These are phyloP conservation scores for Trypethelium eluteriae DNA, from an alignment of 495 filamentous ascomycete genomes.

Conservation along the genomic window DNA sequence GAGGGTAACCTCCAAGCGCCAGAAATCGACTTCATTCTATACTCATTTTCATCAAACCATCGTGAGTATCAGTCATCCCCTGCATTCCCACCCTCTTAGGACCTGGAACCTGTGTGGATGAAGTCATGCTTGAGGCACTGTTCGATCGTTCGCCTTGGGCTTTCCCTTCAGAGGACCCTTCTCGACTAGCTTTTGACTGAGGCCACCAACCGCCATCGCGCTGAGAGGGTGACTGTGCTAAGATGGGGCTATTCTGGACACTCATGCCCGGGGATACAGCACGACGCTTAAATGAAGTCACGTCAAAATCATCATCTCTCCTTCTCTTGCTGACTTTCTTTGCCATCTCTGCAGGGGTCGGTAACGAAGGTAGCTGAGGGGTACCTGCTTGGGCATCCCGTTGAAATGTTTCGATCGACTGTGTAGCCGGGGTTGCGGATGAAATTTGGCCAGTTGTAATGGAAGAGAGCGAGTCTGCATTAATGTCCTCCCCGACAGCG, in stretches of 20 bases:
- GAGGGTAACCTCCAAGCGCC: no score
- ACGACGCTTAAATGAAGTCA: constrained; percentile 79
- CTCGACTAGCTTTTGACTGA: constrained; percentile 49
- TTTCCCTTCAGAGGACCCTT: constrained; percentile 45
- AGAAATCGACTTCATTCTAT: constrained; percentile 52
- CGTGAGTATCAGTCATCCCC: constrained; percentile 91
- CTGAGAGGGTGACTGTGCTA: constrained; percentile 68
- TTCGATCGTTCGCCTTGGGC: constrained; percentile 46
- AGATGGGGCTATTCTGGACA: constrained; percentile 79
- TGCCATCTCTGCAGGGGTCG: constrained; percentile 18
- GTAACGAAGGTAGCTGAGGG: constrained; percentile 25
- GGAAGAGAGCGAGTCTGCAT: constrained; percentile 56
- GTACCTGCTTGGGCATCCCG: constrained; percentile 25
- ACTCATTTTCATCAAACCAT: constrained; percentile 96
- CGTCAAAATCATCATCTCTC: constrained; percentile 87
- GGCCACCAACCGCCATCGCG: constrained; percentile 64
- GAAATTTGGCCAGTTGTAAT: constrained; percentile 30
- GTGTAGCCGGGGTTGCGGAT: constrained; percentile 21
- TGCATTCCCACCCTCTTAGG: constrained; percentile 77
- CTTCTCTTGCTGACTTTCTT: constrained; percentile 65
- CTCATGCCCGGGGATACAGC: constrained; percentile 92
- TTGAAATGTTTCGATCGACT: constrained; percentile 25
- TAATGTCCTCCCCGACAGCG: constrained; percentile 63
- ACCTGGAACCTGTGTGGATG: constrained; percentile 32
- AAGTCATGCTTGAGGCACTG: constrained; percentile 39